A percentile compares a stretch with the other conserved stretches of the same genome.
Evolutionary conservation across 129 eudicot species (phyloP).

Genomic region (Flaveria ramosissima): DNA sequence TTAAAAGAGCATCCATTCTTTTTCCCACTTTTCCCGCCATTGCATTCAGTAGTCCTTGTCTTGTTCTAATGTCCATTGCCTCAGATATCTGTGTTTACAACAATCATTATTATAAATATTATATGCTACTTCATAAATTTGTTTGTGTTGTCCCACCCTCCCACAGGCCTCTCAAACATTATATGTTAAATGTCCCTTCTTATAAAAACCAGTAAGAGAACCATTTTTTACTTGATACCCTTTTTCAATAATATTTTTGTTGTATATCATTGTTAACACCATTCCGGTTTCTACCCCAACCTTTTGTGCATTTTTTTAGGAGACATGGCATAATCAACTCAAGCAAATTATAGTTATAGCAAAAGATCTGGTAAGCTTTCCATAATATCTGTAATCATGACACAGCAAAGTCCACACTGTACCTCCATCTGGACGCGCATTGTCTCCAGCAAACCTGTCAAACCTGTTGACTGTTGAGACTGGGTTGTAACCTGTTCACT

Average conservation of each 20-base stretch:
- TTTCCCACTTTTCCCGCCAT: conserved; percentile 89
- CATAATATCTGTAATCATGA: background rate
- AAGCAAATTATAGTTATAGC: conserved; percentile 5
- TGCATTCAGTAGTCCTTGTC: conserved; percentile 92
- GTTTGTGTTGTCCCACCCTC: background rate
- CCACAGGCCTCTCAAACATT: background rate
- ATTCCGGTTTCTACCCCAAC: conserved; percentile 6
- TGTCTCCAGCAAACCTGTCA: conserved; percentile 90
- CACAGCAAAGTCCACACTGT: conserved; percentile 20
- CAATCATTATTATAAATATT: conserved; percentile 1
- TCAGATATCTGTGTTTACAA: conserved; percentile 75
- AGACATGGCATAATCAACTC: conserved; percentile 16
- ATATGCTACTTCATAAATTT: background rate
- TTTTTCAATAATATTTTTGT: background rate
- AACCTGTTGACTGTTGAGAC: conserved; percentile 74
- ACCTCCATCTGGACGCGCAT: conserved; percentile 99
- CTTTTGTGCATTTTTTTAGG: conserved; percentile 1
- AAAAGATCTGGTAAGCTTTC: conserved; percentile 6
- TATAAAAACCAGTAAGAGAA: background rate
- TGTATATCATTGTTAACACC: background rate
- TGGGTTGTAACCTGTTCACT: conserved; percentile 57
- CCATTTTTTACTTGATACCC: background rate
- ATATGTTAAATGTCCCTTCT: background rate
- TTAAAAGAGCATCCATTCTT: conserved; percentile 93
- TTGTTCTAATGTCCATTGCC: conserved; percentile 92